phyloP scores from a whole-genome alignment of 495 filamentous ascomycete genomes.

The Trichocladium antarcticum region DNA sequence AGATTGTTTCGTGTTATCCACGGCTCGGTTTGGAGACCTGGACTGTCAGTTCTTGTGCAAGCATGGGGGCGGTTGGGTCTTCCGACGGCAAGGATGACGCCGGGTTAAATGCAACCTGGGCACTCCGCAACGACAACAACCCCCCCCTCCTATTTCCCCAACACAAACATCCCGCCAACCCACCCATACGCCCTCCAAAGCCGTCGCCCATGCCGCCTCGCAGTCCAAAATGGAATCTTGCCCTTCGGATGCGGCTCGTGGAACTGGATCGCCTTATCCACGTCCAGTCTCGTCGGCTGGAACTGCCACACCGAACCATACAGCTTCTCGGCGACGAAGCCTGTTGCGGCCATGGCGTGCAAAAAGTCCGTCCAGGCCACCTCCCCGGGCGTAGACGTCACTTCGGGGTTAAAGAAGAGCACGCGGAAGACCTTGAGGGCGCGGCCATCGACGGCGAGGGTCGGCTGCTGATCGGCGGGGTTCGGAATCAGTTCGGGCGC shows the following conservation, averaged over 20 bases:
- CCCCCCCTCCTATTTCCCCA: not conserved
- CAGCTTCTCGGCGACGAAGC: slow-evolving; percentile 40
- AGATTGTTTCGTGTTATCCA: too few relatives aligned
- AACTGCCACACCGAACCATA: slow-evolving; percentile 48
- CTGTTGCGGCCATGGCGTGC: slow-evolving; percentile 38
- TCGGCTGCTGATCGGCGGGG: slow-evolving; percentile 6
- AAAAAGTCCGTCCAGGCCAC: slow-evolving; percentile 45
- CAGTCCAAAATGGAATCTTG: slow-evolving; percentile 33
- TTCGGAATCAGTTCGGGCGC: not conserved
- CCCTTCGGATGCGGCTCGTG: slow-evolving; percentile 38
- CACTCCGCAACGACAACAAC: too few relatives aligned
- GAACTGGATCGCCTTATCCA: slow-evolving; percentile 36
- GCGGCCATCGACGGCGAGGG: slow-evolving; percentile 34
- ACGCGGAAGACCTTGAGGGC: slow-evolving; percentile 22
- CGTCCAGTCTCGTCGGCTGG: slow-evolving; percentile 25
- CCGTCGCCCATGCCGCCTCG: slow-evolving; percentile 11
- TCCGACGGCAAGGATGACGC: too few relatives aligned
- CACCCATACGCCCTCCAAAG: slow-evolving; percentile 13
- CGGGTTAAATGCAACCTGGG: too few relatives aligned
- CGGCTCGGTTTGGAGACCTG: too few relatives aligned
- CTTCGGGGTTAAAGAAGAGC: slow-evolving; percentile 16
- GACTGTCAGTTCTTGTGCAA: too few relatives aligned
- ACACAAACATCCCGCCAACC: slow-evolving; percentile 14
- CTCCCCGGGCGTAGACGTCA: slow-evolving; percentile 24
- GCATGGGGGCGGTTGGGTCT: too few relatives aligned